Evolutionary conservation across 306 rosid species (phyloP).

Genomic region (Luffa acutangula): DNA sequence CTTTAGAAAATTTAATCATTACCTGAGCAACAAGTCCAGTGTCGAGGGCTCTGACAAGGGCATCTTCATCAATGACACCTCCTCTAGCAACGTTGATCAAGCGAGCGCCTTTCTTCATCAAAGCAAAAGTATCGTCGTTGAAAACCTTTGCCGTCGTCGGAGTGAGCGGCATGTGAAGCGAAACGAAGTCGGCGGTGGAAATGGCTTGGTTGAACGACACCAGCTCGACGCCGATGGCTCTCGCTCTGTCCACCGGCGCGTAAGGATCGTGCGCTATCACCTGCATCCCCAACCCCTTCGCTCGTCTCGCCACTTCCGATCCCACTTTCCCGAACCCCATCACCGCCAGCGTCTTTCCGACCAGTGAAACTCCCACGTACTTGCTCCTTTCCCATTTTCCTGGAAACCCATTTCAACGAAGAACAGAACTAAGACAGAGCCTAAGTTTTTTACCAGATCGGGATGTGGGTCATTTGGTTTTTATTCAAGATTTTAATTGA

Average conservation of each 20-base stretch:
- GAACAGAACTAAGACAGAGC: too few relatives aligned
- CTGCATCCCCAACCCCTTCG: slow-evolving; percentile 82
- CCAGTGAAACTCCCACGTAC: slow-evolving; percentile 85
- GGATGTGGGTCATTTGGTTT: not conserved
- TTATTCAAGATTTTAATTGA: too few relatives aligned
- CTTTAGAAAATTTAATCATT: too few relatives aligned
- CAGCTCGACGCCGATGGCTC: slow-evolving; percentile 79
- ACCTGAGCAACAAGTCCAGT: slow-evolving; percentile 86
- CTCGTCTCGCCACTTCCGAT: slow-evolving; percentile 83
- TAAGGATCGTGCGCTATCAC: slow-evolving; percentile 93
- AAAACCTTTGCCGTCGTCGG: slow-evolving; percentile 63
- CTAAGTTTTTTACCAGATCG: not conserved
- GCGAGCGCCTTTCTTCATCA: slow-evolving; percentile 82
- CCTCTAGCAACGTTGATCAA: slow-evolving; percentile 81
- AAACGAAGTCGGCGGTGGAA: slow-evolving; percentile 64
- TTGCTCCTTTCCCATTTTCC: slow-evolving; percentile 86
- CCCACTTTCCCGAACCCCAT: slow-evolving; percentile 97
- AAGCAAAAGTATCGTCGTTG: slow-evolving; percentile 51
- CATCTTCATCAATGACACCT: slow-evolving; percentile 90
- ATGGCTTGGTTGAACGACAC: slow-evolving; percentile 77
- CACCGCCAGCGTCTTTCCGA: slow-evolving; percentile 79
- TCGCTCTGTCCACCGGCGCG: slow-evolving; percentile 81
- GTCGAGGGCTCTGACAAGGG: slow-evolving; percentile 68
- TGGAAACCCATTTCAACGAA: slow-evolving; percentile 10
- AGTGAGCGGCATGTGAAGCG: slow-evolving; percentile 90